These are phyloP conservation scores for Suaeda aralocaspica DNA, from an alignment of 148 eudicot species.

Conservation along the genomic window DNA sequence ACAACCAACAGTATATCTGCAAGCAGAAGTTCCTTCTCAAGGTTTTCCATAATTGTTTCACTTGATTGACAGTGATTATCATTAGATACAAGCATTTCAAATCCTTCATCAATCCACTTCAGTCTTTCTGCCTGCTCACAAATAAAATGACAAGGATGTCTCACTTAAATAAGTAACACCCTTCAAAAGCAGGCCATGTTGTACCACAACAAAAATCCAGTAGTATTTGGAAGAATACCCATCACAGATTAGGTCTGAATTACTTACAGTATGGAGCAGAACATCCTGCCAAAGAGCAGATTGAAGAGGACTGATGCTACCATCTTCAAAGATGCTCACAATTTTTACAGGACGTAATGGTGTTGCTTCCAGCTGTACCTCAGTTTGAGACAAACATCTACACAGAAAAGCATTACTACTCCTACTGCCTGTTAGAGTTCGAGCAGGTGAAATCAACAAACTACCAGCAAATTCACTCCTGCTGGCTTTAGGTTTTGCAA, in stretches of 20 bases:
- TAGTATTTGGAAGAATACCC: neutral
- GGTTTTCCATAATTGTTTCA: constrained; percentile 23
- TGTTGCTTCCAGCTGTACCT: neutral
- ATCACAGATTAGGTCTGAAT: neutral
- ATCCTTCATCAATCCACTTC: constrained; percentile 84
- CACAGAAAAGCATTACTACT: constrained; percentile 5
- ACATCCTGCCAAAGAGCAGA: constrained; percentile 75
- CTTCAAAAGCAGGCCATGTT: constrained; percentile 1
- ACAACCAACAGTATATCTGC: constrained; percentile 64
- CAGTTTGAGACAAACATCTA: constrained; percentile 13
- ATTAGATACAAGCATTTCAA: constrained; percentile 63
- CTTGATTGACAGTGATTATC: constrained; percentile 34
- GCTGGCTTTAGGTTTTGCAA: neutral
- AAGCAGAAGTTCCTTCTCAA: constrained; percentile 36
- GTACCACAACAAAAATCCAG: neutral
- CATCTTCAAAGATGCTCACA: constrained; percentile 59
- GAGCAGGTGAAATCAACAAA: constrained; percentile 12
- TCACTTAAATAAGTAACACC: neutral
- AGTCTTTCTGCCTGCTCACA: constrained; percentile 63
- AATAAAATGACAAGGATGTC: neutral
- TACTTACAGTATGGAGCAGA: constrained; percentile 73
- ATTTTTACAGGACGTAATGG: constrained; percentile 44
- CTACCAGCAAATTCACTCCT: constrained; percentile 6
- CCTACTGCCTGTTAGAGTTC: neutral
- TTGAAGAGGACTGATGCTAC: constrained; percentile 66